Conservation (phyloP, 768 basidiomycete genomes). For the Mycena rosella region DNA sequence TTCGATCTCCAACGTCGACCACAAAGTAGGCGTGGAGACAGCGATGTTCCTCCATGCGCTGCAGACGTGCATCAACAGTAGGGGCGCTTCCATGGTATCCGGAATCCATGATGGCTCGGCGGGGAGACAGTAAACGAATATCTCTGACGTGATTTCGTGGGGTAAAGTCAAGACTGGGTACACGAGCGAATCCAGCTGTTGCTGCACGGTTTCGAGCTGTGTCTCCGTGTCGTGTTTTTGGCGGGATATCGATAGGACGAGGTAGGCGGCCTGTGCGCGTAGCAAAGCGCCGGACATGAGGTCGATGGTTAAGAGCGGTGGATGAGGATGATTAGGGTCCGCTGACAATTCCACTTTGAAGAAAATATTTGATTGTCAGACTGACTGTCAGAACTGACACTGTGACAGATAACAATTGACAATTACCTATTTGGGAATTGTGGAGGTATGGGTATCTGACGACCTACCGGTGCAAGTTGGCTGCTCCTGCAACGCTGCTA, state of each 20-base stretch:
- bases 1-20: conserved; percentile 8
- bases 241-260: background rate
- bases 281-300: too few species aligned
- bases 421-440: too few species aligned
- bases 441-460: too few species aligned
- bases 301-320: too few species aligned
- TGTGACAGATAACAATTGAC: too few species aligned
- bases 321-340: too few species aligned
- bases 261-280: background rate
- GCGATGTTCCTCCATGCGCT: conserved; percentile 10
- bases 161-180: conserved; percentile 1
- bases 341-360: too few species aligned
- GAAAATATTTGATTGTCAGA: too few species aligned
- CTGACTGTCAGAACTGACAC: too few species aligned
- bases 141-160: background rate
- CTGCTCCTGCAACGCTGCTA: too few species aligned
- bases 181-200: background rate
- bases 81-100: background rate
- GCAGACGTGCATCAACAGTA: background rate
- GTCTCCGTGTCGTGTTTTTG: background rate
- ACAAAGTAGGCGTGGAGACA: conserved; percentile 9
- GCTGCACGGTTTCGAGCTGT: background rate
- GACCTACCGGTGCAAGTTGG: too few species aligned
- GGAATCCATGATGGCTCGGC: background rate
- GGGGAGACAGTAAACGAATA: conserved; percentile 1